These are phyloP conservation scores for Hysterangium stoloniferum DNA, from an alignment of 768 basidiomycete genomes.

Conservation along the genomic window DNA sequence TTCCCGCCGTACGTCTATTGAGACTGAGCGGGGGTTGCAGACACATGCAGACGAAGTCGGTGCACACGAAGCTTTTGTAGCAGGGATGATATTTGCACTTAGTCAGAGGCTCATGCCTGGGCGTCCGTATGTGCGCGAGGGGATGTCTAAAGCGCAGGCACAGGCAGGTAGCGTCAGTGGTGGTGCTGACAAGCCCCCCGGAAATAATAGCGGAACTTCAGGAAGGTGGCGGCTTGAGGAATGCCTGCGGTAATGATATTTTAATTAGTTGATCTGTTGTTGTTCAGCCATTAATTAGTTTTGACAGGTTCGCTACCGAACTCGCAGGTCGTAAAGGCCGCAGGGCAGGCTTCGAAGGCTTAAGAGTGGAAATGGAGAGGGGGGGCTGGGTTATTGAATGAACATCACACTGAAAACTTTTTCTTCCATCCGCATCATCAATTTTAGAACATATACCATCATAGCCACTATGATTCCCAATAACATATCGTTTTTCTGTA, in stretches of 20 bases:
- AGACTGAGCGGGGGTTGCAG: background rate
- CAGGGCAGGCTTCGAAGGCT: slow-evolving; percentile 52
- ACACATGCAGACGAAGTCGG: slow-evolving; percentile 62
- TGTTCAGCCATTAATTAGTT: background rate
- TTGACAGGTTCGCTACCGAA: slow-evolving; percentile 73
- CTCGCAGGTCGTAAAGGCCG: slow-evolving; percentile 70
- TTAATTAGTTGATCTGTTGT: background rate
- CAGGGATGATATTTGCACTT: slow-evolving; percentile 80
- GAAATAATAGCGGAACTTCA: slow-evolving; percentile 13
- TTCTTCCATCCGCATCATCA: too few relatives aligned
- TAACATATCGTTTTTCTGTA: too few relatives aligned
- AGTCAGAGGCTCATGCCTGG: slow-evolving; percentile 68
- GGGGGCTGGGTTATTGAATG: slow-evolving; percentile 66
- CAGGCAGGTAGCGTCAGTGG: slow-evolving; percentile 11
- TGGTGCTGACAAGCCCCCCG: slow-evolving; percentile 14
- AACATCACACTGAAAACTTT: too few relatives aligned
- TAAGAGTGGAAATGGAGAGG: slow-evolving; percentile 64
- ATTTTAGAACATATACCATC: too few relatives aligned
- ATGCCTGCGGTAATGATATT: slow-evolving; percentile 53
- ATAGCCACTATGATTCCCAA: too few relatives aligned
- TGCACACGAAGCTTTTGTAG: slow-evolving; percentile 76
- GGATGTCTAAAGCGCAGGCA: slow-evolving; percentile 15
- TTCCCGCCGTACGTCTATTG: background rate
- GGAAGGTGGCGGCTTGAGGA: slow-evolving; percentile 77
- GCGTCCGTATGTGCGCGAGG: slow-evolving; percentile 61